Evolutionary conservation across 1,284 basidiomycete species (phyloP), one percentile per base, ranked within the genome.

Genomic region (Boletellus deceptivus): DNA sequence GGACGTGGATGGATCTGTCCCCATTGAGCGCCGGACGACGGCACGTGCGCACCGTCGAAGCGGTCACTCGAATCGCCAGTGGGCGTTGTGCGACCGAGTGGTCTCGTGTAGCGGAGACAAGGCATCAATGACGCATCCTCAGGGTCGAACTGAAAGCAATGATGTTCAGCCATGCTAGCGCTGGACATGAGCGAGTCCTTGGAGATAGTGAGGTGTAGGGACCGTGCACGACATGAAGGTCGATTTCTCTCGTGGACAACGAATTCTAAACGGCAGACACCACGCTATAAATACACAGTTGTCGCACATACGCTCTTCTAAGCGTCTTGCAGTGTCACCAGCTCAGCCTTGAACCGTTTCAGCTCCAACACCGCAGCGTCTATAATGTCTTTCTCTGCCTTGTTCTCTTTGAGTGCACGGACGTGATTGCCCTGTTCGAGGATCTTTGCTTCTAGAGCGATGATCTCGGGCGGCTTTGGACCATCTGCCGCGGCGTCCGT

Each of bases 381-480:
- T 43, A 94, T 78, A 65, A 87, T 79, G 22, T 71, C 77, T 69
- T 95, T 83, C 17, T 78, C 64, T 60, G 84, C 82, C 27, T 83
- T 78, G 20, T 77, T 82, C 71, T 88, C 78, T 69, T 90, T 90
- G 60, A 89, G 62, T 39, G 70, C 70, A 36, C 90, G 79, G 18
- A 95, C 86, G 18, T 78, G 62, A 49, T 82, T 77, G 0, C 89
- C 91, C 68, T 95, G 91, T 43, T 80, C 81, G 29, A 82, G 75
- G 40, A 95, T 77, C 73, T 84, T 84, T 49, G 77, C 79, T 70
- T 89, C 88, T 53, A 86, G 71, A 3, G 76, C 80, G 24, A 84
- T 64, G 24, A 78, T 78, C 67, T 87, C 85, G 4, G 80, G 75
- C 2, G 84, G 79, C 65, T 84, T 89, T 0, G 81, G 84, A 3